These are phyloP conservation scores for Coemansia asiatica DNA, from an alignment of 192 early-diverging fungal genomes.

Conservation along the genomic window DNA sequence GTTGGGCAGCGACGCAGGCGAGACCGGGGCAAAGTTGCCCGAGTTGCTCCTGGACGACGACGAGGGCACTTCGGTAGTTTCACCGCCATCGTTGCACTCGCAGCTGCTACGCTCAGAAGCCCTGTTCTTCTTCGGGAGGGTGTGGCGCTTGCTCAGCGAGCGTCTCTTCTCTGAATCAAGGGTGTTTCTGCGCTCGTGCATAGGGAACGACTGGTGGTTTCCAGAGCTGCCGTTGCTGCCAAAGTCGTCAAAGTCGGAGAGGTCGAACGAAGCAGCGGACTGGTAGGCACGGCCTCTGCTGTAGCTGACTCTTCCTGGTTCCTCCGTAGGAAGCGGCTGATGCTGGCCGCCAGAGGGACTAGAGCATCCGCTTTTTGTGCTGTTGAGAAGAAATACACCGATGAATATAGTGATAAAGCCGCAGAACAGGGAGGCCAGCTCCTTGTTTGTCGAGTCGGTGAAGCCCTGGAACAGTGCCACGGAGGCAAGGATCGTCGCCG, in stretches of 20 bases:
- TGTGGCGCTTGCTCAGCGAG: slow-evolving; percentile 29
- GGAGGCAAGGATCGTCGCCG: slow-evolving; percentile 87
- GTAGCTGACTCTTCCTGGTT: slow-evolving; percentile 40
- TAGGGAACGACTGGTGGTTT: slow-evolving; percentile 42
- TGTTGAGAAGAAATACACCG: slow-evolving; percentile 84
- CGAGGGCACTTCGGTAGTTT: slow-evolving; percentile 41
- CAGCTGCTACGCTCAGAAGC: slow-evolving; percentile 11
- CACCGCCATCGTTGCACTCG: slow-evolving; percentile 26
- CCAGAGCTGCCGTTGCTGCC: slow-evolving; percentile 10
- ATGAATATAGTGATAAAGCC: slow-evolving; percentile 93
- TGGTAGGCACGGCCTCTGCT: slow-evolving; percentile 29
- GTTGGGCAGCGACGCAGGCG: slow-evolving; percentile 20
- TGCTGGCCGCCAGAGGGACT: slow-evolving; percentile 21
- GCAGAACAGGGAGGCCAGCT: slow-evolving; percentile 80
- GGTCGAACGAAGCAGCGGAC: slow-evolving; percentile 31
- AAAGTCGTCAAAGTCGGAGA: slow-evolving; percentile 47
- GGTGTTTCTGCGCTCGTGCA: slow-evolving; percentile 42
- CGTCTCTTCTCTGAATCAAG: slow-evolving; percentile 36
- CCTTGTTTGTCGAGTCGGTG: slow-evolving; percentile 67
- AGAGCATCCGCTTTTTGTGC: slow-evolving; percentile 35
- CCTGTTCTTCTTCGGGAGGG: slow-evolving; percentile 18
- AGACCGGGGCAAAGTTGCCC: slow-evolving; percentile 31
- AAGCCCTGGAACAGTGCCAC: slow-evolving; percentile 88
- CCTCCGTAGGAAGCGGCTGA: slow-evolving; percentile 52
- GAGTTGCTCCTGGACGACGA: slow-evolving; percentile 45